Evolutionary conservation across 768 basidiomycete species (phyloP).

Genomic region (Boletus speciosus): DNA sequence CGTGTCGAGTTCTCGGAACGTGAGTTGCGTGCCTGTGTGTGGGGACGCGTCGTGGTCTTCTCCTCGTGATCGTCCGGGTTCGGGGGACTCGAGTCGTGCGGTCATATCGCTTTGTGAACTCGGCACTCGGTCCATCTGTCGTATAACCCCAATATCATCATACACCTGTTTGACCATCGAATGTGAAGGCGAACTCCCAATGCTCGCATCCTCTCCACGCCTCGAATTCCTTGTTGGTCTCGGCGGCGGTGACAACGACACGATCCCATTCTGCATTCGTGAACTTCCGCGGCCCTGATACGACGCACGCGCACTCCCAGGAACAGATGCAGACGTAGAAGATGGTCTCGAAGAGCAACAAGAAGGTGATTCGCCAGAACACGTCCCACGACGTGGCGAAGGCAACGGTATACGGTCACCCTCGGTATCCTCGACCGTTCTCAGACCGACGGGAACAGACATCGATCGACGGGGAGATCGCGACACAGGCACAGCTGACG

Average conservation of each 20-base stretch:
- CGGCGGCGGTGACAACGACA: slow-evolving; percentile 29
- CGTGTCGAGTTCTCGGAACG: slow-evolving; percentile 47
- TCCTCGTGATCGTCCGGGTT: slow-evolving; percentile 1
- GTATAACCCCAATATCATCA: background rate
- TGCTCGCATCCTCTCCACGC: slow-evolving; percentile 12
- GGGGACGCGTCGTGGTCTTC: slow-evolving; percentile 10
- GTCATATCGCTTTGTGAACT: slow-evolving; percentile 33
- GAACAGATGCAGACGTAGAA: slow-evolving; percentile 31
- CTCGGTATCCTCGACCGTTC: slow-evolving; percentile 6
- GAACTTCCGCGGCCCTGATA: slow-evolving; percentile 10
- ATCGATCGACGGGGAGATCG: slow-evolving; percentile 17
- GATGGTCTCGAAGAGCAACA: slow-evolving; percentile 43
- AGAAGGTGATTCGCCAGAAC: slow-evolving; percentile 21
- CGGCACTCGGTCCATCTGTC: slow-evolving; percentile 21
- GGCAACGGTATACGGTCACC: slow-evolving; percentile 4
- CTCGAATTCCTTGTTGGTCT: slow-evolving; percentile 12
- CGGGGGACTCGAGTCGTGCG: slow-evolving; percentile 14
- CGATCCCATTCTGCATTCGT: slow-evolving; percentile 19
- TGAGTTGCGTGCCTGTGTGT: slow-evolving; percentile 32
- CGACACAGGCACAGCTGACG: background rate
- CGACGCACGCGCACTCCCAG: slow-evolving; percentile 42
- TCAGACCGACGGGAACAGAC: slow-evolving; percentile 17
- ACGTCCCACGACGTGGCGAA: slow-evolving; percentile 9
- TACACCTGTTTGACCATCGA: slow-evolving; percentile 5
- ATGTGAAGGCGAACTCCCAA: slow-evolving; percentile 5